Evolutionary conservation across 495 filamentous ascomycete genomes (phyloP).

Genomic region (Penicillium soppii): DNA sequence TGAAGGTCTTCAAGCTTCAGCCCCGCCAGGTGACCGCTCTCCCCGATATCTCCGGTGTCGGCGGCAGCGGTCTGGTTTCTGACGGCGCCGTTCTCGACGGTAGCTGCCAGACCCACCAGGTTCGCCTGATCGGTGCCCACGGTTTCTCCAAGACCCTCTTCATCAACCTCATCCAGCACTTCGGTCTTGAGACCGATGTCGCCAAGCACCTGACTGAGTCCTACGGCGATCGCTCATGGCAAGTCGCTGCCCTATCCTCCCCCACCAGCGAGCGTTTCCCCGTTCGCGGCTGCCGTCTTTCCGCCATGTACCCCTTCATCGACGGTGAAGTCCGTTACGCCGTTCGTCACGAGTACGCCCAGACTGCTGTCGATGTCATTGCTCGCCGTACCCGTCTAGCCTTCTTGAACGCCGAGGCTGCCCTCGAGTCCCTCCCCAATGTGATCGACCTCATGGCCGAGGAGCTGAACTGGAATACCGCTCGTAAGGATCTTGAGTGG

Average conservation of each 20-base stretch:
- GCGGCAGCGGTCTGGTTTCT: constrained; percentile 57
- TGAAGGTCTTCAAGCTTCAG: constrained; percentile 72
- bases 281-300: constrained; percentile 79
- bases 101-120: constrained; percentile 84
- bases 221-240: constrained; percentile 96
- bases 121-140: constrained; percentile 89
- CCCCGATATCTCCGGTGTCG: constrained; percentile 77
- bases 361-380: constrained; percentile 89
- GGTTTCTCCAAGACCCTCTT: constrained; percentile 94
- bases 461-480: constrained; percentile 79
- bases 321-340: constrained; percentile 95
- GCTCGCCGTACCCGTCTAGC: constrained; percentile 85
- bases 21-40: constrained; percentile 56
- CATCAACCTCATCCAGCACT: constrained; percentile 98
- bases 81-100: constrained; percentile 80
- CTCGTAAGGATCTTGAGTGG: constrained; percentile 82
- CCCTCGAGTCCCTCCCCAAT: constrained; percentile 81
- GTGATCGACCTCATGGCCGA: constrained; percentile 93
- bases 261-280: constrained; percentile 86
- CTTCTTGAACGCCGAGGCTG: constrained; percentile 94
- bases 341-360: constrained; percentile 86
- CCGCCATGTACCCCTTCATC: constrained; percentile 86
- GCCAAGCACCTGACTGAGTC: constrained; percentile 85
- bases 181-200: constrained; percentile 91
- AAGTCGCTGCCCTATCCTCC: constrained; percentile 79